phyloP scores from a whole-genome alignment of 1,284 basidiomycete genomes.

The Microbotryomycetes sp. region DNA sequence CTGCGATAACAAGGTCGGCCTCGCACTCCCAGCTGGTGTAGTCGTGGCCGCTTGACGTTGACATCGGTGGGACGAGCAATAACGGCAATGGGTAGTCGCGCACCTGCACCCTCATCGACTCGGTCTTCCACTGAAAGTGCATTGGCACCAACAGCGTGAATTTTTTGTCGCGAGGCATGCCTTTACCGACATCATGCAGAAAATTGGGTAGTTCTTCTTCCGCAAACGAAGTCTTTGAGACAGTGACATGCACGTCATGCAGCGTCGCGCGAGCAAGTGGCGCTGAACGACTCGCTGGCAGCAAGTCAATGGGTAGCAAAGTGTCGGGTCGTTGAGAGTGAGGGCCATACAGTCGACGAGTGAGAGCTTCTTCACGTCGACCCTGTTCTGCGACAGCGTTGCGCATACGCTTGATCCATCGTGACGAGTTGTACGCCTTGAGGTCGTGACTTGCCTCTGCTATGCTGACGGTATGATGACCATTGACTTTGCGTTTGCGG shows the following conservation, averaged over 20 bases:
- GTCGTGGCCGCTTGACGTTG: conserved; percentile 35
- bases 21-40: conserved; percentile 54
- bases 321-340: conserved; percentile 20
- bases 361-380: conserved; percentile 46
- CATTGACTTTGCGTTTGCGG: conserved; percentile 51
- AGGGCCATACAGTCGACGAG: conserved; percentile 31
- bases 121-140: conserved; percentile 65
- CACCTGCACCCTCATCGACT: conserved; percentile 57
- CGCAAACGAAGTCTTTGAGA: conserved; percentile 62
- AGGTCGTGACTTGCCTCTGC: conserved; percentile 69
- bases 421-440: conserved; percentile 64
- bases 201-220: conserved; percentile 57
- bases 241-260: conserved; percentile 54
- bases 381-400: conserved; percentile 46
- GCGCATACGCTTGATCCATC: conserved; percentile 61
- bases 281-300: conserved; percentile 50
- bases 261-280: conserved; percentile 70
- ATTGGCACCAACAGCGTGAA: conserved; percentile 81
- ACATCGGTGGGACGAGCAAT: conserved; percentile 45
- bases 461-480: conserved; percentile 59
- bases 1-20: conserved; percentile 77
- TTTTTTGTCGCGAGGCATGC: conserved; percentile 61
- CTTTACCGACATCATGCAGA: conserved; percentile 61
- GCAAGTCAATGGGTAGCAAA: conserved; percentile 48
- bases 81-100: conserved; percentile 63